phyloP scores from a whole-genome alignment of 192 early-diverging fungal species.

The Backusella westeae region DNA sequence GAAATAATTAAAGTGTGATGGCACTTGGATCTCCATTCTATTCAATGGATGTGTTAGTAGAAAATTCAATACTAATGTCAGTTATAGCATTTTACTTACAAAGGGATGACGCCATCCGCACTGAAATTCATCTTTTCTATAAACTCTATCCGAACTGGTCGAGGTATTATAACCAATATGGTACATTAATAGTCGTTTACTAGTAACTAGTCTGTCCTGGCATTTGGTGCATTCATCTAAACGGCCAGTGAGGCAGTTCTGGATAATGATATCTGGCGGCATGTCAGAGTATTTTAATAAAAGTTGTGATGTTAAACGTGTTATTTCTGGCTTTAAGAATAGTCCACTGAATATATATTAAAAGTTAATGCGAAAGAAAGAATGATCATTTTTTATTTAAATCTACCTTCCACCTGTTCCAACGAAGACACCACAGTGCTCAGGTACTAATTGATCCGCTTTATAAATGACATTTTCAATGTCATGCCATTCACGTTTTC shows the following conservation, averaged over 20 bases:
- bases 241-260: conserved; percentile 49
- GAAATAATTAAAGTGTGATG: conserved; percentile 21
- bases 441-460: conserved; percentile 38
- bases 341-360: conserved; percentile 25
- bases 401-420: conserved; percentile 54
- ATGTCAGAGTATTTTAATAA: conserved; percentile 32
- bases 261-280: conserved; percentile 53
- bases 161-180: conserved; percentile 58
- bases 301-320: conserved; percentile 24
- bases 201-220: conserved; percentile 44
- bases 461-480: conserved; percentile 49
- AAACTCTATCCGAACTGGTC: conserved; percentile 44
- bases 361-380: not conserved
- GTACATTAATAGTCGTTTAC: conserved; percentile 44
- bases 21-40: conserved; percentile 40
- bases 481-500: conserved; percentile 41
- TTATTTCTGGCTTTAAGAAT: conserved; percentile 35
- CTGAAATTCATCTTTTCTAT: conserved; percentile 51
- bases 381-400: not conserved
- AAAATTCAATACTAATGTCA: not conserved
- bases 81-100: conserved; percentile 34
- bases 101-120: conserved; percentile 59
- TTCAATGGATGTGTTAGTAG: not conserved
- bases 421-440: conserved; percentile 55
- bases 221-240: conserved; percentile 44